A percentile compares a stretch with the other conserved stretches of the same genome.
Evolutionary conservation across 202 grass and related monocot genomes (phyloP).

Genomic region (Dendrocalamus latiflorus): DNA sequence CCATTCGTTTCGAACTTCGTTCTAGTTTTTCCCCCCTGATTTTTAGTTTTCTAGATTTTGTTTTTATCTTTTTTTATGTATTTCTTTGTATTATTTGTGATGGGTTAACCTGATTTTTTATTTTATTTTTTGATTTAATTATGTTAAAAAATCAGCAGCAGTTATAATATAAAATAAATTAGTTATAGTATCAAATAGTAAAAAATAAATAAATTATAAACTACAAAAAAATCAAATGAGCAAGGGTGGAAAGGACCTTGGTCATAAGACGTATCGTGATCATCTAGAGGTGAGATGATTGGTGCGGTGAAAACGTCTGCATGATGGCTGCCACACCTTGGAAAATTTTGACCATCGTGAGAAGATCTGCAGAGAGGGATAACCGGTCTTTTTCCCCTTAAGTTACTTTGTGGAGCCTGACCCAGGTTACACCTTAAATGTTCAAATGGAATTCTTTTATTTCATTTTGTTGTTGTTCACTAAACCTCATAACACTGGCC

Average conservation of each 20-base stretch:
- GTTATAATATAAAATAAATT: no score
- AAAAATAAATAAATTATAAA: no score
- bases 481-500: neutral
- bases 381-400: neutral
- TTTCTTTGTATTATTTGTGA: no score
- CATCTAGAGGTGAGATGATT: neutral
- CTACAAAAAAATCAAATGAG: no score
- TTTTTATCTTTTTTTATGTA: no score
- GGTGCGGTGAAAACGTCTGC: neutral
- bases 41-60: no score
- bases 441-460: neutral
- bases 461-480: neutral
- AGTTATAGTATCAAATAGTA: no score
- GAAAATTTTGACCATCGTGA: neutral
- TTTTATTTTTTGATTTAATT: no score
- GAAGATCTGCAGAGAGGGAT: neutral
- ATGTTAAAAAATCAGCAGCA: no score
- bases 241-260: neutral
- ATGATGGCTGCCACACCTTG: neutral
- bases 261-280: neutral
- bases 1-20: no score
- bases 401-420: neutral
- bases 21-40: no score
- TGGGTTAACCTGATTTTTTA: no score
- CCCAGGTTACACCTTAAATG: neutral